These are phyloP conservation scores for Phytophthora sp. DNA, from an alignment of 352 stramenopile species.

Conservation along the genomic window DNA sequence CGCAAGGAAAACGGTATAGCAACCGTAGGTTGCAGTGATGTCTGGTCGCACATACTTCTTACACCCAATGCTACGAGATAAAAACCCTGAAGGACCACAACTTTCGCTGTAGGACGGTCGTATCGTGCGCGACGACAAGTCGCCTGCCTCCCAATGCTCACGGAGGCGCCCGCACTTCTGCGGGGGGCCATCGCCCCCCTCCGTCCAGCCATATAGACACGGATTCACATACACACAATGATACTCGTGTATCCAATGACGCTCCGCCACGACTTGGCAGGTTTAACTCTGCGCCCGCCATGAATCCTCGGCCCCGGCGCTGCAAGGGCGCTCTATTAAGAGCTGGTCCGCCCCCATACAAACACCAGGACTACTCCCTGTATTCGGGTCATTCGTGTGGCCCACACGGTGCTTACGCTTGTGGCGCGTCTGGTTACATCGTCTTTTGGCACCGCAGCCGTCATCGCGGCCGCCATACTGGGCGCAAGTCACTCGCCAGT, in stretches of 20 bases:
- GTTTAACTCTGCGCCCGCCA: constrained; percentile 9
- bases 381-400: constrained; percentile 10
- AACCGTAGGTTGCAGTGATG: constrained; percentile 31
- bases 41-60: constrained; percentile 89
- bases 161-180: constrained; percentile 47
- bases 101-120: constrained; percentile 65
- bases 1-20: too few species aligned
- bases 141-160: constrained; percentile 30
- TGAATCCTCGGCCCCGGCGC: constrained; percentile 18
- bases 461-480: constrained; percentile 26
- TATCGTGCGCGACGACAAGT: constrained; percentile 62
- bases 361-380: neutral
- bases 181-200: constrained; percentile 20
- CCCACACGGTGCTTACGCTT: constrained; percentile 25
- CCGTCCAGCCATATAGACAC: constrained; percentile 26
- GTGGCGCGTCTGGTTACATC: constrained; percentile 14
- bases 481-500: constrained; percentile 17
- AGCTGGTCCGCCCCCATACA: neutral
- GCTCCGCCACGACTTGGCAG: constrained; percentile 1
- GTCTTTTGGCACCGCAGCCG: constrained; percentile 3
- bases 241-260: constrained; percentile 4
- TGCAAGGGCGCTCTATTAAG: constrained; percentile 8
- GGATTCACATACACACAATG: constrained; percentile 16
- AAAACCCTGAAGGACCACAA: constrained; percentile 88
- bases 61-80: constrained; percentile 89